Evolutionary conservation across 192 early-diverging fungal species (phyloP).

Genomic region (Backusella australiensis): DNA sequence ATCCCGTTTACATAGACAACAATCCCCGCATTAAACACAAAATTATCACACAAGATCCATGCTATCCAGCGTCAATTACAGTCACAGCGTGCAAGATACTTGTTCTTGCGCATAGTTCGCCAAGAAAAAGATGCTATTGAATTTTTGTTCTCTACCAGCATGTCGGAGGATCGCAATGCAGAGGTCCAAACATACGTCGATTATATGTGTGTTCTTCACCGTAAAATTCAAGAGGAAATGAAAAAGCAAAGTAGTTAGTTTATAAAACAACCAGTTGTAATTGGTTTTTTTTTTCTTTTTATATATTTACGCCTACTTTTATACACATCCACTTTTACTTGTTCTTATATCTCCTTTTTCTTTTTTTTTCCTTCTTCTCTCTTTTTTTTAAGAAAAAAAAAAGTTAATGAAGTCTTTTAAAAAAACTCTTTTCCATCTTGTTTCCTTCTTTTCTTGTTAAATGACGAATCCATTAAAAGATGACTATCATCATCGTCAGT

Average conservation of each 20-base stretch:
- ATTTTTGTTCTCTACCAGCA: slow-evolving; percentile 70
- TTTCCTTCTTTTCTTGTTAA: slow-evolving; percentile 1
- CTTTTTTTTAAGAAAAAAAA: neutral
- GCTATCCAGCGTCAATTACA: slow-evolving; percentile 65
- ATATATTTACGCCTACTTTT: neutral
- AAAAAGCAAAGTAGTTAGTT: slow-evolving; percentile 33
- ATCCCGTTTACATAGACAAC: slow-evolving; percentile 37
- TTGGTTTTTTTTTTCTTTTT: neutral
- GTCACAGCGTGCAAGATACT: slow-evolving; percentile 59
- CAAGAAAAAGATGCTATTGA: slow-evolving; percentile 85
- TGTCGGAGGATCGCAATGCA: slow-evolving; percentile 91
- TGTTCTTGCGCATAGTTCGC: slow-evolving; percentile 79
- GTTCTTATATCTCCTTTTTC: neutral
- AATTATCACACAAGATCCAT: slow-evolving; percentile 60
- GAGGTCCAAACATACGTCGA: slow-evolving; percentile 93
- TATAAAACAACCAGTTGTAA: neutral
- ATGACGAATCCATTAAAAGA: neutral
- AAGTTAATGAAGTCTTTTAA: neutral
- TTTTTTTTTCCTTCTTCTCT: neutral
- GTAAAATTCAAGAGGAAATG: slow-evolving; percentile 80
- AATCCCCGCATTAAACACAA: slow-evolving; percentile 70
- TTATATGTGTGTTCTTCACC: slow-evolving; percentile 85
- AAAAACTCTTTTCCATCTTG: neutral
- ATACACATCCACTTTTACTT: neutral
- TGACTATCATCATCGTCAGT: neutral